Conservation (phyloP, 805 yeast species). For the Saturnispora hagleri region DNA sequence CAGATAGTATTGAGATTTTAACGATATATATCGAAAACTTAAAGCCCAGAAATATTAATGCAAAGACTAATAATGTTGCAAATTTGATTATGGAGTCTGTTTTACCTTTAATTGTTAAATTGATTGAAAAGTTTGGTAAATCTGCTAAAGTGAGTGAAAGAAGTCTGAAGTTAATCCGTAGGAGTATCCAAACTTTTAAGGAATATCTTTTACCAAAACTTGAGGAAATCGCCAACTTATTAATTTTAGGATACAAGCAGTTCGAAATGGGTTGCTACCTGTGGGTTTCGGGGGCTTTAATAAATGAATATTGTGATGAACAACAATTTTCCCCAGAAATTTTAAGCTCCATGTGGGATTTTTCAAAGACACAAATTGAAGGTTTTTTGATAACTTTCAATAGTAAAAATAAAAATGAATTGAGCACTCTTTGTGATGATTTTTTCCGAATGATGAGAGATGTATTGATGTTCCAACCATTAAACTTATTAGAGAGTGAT, state of each 20-base stretch:
- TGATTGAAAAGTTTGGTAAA: slow-evolving; percentile 47
- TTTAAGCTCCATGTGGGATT: slow-evolving; percentile 45
- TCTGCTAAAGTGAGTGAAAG: slow-evolving; percentile 66
- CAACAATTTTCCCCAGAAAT: slow-evolving; percentile 27
- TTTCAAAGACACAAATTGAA: slow-evolving; percentile 57
- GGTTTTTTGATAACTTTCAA: slow-evolving; percentile 39
- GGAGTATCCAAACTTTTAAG: slow-evolving; percentile 54
- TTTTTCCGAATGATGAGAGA: slow-evolving; percentile 75
- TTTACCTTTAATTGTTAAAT: slow-evolving; percentile 48
- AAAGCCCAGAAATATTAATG: slow-evolving; percentile 36
- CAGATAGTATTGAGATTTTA: slow-evolving; percentile 67
- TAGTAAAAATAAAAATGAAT: slow-evolving; percentile 20
- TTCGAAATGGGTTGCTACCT: slow-evolving; percentile 74
- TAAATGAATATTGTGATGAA: slow-evolving; percentile 60
- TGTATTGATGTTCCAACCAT: slow-evolving; percentile 65
- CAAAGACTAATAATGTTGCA: slow-evolving; percentile 27
- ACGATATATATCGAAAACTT: slow-evolving; percentile 52
- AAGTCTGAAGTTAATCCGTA: slow-evolving; percentile 56
- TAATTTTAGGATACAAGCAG: slow-evolving; percentile 60
- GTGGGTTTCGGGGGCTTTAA: slow-evolving; percentile 81
- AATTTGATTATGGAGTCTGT: slow-evolving; percentile 40
- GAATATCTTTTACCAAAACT: slow-evolving; percentile 49
- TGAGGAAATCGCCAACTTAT: slow-evolving; percentile 52
- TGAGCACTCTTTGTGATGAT: slow-evolving; percentile 69
- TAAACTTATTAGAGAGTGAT: slow-evolving; percentile 37